These are phyloP conservation scores for Hericium rajendrae DNA, from an alignment of 768 basidiomycete species.

Conservation along the genomic window DNA sequence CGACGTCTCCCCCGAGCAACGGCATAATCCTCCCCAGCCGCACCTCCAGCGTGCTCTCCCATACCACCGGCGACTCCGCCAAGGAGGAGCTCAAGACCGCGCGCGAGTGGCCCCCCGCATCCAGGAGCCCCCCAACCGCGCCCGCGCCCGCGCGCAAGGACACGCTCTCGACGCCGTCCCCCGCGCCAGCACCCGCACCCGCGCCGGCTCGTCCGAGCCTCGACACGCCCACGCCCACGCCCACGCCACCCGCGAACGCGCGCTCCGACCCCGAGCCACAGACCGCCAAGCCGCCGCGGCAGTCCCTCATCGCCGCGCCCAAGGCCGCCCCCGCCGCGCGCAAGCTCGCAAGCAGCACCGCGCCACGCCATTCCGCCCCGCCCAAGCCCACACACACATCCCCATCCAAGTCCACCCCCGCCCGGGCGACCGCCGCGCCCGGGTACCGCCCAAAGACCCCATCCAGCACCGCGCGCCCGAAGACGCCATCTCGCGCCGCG, in stretches of 20 bases:
- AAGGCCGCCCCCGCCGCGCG: neutral
- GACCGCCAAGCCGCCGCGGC: neutral
- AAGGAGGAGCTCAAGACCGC: constrained; percentile 63
- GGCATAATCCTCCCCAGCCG: constrained; percentile 35
- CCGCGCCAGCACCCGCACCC: constrained; percentile 15
- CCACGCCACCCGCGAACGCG: constrained; percentile 3
- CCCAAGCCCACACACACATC: constrained; percentile 9
- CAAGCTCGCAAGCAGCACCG: neutral
- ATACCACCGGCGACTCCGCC: constrained; percentile 51
- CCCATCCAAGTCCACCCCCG: constrained; percentile 20
- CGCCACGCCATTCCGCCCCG: constrained; percentile 1
- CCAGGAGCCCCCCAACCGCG: constrained; percentile 1
- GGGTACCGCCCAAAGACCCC: constrained; percentile 26
- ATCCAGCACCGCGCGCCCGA: constrained; percentile 22
- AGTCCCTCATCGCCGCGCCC: neutral
- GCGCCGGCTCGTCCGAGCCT: neutral
- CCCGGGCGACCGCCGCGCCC: constrained; percentile 24
- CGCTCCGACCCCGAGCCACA: neutral
- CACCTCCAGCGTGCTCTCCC: constrained; percentile 51
- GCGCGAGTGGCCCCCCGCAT: constrained; percentile 62
- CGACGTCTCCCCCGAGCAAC: constrained; percentile 20
- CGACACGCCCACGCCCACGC: constrained; percentile 4
- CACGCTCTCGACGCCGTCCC: neutral
- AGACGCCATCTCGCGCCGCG: constrained; percentile 16
- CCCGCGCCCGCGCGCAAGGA: neutral